A percentile compares a stretch with the other conserved stretches of the same genome.
Evolutionary conservation across 2,329 filamentous ascomycete genomes (phyloP).

Genomic region (Teratosphaeria viscida): DNA sequence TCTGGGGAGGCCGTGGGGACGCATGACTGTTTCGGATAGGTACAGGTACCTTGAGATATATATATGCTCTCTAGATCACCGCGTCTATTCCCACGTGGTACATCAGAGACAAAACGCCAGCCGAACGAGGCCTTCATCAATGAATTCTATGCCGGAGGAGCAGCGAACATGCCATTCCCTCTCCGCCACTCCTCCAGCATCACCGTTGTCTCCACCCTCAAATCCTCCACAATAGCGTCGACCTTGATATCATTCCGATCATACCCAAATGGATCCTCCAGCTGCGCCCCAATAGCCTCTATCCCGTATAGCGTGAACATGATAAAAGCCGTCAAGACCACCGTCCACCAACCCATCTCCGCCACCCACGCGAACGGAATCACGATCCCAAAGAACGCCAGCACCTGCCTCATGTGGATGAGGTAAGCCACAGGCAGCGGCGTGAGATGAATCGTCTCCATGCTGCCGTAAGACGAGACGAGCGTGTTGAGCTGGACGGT

Average conservation of each 20-base stretch:
- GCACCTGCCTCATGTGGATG: conserved; percentile 55
- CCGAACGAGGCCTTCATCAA: neutral
- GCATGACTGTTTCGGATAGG: neutral
- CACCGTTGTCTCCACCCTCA: conserved; percentile 47
- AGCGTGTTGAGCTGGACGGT: conserved; percentile 47
- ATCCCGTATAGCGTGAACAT: conserved; percentile 56
- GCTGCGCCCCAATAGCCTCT: conserved; percentile 51
- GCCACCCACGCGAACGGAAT: conserved; percentile 54
- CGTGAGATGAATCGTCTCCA: conserved; percentile 57
- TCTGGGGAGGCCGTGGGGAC: neutral
- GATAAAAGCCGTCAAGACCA: conserved; percentile 49
- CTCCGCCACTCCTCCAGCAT: conserved; percentile 48
- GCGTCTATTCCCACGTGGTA: too few relatives aligned
- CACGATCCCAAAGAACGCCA: conserved; percentile 50
- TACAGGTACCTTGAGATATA: neutral
- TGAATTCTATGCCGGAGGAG: neutral
- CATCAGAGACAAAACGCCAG: neutral
- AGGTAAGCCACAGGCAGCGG: conserved; percentile 55
- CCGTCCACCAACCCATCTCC: conserved; percentile 53
- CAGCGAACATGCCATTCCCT: conserved; percentile 15
- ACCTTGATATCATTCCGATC: conserved; percentile 59
- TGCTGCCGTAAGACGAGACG: conserved; percentile 48
- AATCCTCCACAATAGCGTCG: conserved; percentile 54
- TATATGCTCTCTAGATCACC: neutral
- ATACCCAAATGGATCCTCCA: conserved; percentile 57